phyloP scores from a whole-genome alignment of 345 rosid genomes.

The Salix udensis region DNA sequence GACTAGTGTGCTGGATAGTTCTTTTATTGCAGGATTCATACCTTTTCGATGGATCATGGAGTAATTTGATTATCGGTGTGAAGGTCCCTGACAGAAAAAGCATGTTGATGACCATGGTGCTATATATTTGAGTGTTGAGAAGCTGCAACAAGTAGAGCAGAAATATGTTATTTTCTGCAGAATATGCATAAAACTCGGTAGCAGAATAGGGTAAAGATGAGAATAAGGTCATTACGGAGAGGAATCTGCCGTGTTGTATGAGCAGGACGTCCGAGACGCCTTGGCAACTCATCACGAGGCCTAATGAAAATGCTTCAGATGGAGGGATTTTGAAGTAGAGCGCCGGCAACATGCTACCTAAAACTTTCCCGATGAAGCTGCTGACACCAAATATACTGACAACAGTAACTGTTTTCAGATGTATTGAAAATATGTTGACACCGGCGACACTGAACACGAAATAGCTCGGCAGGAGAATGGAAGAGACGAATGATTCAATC shows the following conservation, averaged over 20 bases:
- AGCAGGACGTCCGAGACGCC: conserved; percentile 38
- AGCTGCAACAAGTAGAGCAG: conserved; percentile 14
- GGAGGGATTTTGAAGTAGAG: conserved; percentile 39
- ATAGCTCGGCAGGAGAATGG: conserved; percentile 25
- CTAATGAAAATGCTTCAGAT: conserved; percentile 40
- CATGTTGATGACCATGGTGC: conserved; percentile 10
- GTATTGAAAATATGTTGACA: background rate
- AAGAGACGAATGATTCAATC: conserved; percentile 32
- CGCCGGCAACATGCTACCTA: conserved; percentile 33
- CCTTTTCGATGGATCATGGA: conserved; percentile 15
- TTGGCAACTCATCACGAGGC: conserved; percentile 46
- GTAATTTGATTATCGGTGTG: conserved; percentile 11
- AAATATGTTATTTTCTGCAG: background rate
- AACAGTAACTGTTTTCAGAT: background rate
- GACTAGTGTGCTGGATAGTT: conserved; percentile 3
- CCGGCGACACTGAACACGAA: conserved; percentile 12
- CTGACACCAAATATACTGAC: background rate
- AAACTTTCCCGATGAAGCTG: conserved; percentile 27
- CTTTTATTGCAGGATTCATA: background rate
- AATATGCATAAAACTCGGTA: background rate
- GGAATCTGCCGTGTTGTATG: conserved; percentile 4
- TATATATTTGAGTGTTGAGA: conserved; percentile 13
- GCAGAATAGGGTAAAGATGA: background rate
- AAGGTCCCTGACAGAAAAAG: conserved; percentile 7
- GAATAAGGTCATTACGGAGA: background rate